Conservation (phyloP, 2,329 filamentous ascomycete species). For the Ophiobolus disseminans region DNA sequence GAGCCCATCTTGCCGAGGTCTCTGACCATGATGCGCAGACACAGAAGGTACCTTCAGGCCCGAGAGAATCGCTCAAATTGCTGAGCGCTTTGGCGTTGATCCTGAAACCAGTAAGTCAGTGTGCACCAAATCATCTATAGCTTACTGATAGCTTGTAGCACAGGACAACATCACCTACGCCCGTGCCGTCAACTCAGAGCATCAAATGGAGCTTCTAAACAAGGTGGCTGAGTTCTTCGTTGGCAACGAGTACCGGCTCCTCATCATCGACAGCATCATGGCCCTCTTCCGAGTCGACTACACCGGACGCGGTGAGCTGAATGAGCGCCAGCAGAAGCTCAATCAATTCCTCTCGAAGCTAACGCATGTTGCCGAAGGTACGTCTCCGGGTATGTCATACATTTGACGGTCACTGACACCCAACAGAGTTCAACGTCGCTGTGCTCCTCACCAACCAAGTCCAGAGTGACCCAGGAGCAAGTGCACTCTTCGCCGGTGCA, state of each 20-base stretch:
- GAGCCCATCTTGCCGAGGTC: background rate
- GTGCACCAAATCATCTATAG: background rate
- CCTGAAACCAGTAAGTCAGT: slow-evolving; percentile 37
- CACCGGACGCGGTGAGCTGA: slow-evolving; percentile 70
- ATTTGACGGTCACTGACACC: background rate
- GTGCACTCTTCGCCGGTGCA: slow-evolving; percentile 69
- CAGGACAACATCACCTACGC: slow-evolving; percentile 73
- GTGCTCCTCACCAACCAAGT: slow-evolving; percentile 70
- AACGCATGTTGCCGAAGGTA: slow-evolving; percentile 69
- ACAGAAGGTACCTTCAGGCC: slow-evolving; percentile 64
- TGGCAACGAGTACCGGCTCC: slow-evolving; percentile 68
- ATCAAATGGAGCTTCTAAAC: slow-evolving; percentile 70
- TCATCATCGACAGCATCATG: slow-evolving; percentile 75
- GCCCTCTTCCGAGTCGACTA: slow-evolving; percentile 73
- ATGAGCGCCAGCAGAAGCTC: slow-evolving; percentile 72
- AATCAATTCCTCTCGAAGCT: slow-evolving; percentile 70
- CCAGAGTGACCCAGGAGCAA: slow-evolving; percentile 73
- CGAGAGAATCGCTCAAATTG: slow-evolving; percentile 71
- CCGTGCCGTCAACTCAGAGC: slow-evolving; percentile 70
- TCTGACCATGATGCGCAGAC: slow-evolving; percentile 30
- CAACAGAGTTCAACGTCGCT: slow-evolving; percentile 69
- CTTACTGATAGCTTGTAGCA: slow-evolving; percentile 63
- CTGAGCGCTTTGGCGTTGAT: slow-evolving; percentile 66
- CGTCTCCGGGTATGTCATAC: background rate
- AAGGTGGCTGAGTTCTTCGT: slow-evolving; percentile 67